Percentiles rank a stretch among this genome's conserved stretches.
These are phyloP conservation scores for Calycina marina DNA, from an alignment of 2,329 filamentous ascomycete species.

Conservation along the genomic window DNA sequence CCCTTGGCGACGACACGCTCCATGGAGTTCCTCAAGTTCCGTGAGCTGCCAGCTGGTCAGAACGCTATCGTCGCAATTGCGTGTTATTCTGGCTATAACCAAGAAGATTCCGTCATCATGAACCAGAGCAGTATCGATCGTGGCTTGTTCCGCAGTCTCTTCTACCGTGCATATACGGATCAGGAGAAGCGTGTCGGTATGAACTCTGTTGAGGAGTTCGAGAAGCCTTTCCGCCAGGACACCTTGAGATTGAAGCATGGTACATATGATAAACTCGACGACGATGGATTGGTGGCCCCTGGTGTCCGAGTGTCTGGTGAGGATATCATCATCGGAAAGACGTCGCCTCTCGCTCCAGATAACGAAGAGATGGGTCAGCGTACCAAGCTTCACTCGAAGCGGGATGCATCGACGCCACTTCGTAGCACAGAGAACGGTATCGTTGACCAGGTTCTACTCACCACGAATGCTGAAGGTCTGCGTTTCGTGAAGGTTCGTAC, in stretches of 20 bases:
- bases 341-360: slow-evolving; percentile 83
- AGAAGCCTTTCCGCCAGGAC: slow-evolving; percentile 81
- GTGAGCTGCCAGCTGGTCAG: slow-evolving; percentile 89
- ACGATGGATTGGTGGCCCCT: slow-evolving; percentile 87
- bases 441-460: slow-evolving; percentile 82
- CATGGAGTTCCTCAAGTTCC: slow-evolving; percentile 98
- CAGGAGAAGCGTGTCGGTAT: slow-evolving; percentile 94
- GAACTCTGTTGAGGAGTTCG: slow-evolving; percentile 83
- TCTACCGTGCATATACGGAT: slow-evolving; percentile 95
- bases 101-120: slow-evolving; percentile 99
- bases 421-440: slow-evolving; percentile 95
- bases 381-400: slow-evolving; percentile 78
- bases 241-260: slow-evolving; percentile 88
- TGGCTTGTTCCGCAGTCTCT: slow-evolving; percentile 90
- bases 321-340: slow-evolving; percentile 98
- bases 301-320: slow-evolving; percentile 92
- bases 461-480: slow-evolving; percentile 85
- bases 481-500: slow-evolving; percentile 97
- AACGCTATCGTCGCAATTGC: slow-evolving; percentile 97
- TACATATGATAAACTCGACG: slow-evolving; percentile 94
- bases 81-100: slow-evolving; percentile 97
- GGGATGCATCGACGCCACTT: slow-evolving; percentile 89
- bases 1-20: slow-evolving; percentile 89
- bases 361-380: slow-evolving; percentile 87
- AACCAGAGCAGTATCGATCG: slow-evolving; percentile 98